Conservation (phyloP, 2,329 filamentous ascomycete species). For the Fusarium falciforme region DNA sequence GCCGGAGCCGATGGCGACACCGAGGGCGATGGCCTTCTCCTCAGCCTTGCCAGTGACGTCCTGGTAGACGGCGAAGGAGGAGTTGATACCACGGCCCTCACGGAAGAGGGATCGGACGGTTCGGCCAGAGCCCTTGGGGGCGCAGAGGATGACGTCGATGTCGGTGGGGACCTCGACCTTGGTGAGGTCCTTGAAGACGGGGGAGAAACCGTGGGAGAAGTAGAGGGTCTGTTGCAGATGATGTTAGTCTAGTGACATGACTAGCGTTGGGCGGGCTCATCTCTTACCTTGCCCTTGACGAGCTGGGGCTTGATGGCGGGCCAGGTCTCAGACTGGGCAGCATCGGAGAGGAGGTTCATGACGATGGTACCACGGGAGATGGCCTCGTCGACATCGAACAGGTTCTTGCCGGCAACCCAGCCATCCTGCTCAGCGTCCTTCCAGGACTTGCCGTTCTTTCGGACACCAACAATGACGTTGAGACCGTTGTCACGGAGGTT, state of each 20-base stretch:
- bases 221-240: constrained; percentile 81
- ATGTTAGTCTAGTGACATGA: constrained; percentile 34
- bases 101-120: constrained; percentile 99
- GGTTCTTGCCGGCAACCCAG: constrained; percentile 98
- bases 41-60: constrained; percentile 97
- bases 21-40: constrained; percentile 96
- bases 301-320: constrained; percentile 97
- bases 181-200: constrained; percentile 99
- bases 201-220: constrained; percentile 99
- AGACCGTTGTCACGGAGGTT: constrained; percentile 99
- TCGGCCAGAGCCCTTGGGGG: constrained; percentile 98
- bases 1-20: constrained; percentile 95
- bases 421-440: constrained; percentile 97
- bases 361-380: constrained; percentile 92
- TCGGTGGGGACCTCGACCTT: constrained; percentile 96
- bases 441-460: constrained; percentile 98
- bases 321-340: constrained; percentile 99
- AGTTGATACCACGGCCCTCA: constrained; percentile 99
- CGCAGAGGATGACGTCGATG: constrained; percentile 99
- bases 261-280: neutral
- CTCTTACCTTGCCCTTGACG: constrained; percentile 93
- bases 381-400: constrained; percentile 98
- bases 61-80: constrained; percentile 97
- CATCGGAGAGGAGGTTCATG: constrained; percentile 99
- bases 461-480: constrained; percentile 98